These are phyloP conservation scores for Coniferiporia weirii DNA, from an alignment of 1,284 basidiomycete species.

Conservation along the genomic window DNA sequence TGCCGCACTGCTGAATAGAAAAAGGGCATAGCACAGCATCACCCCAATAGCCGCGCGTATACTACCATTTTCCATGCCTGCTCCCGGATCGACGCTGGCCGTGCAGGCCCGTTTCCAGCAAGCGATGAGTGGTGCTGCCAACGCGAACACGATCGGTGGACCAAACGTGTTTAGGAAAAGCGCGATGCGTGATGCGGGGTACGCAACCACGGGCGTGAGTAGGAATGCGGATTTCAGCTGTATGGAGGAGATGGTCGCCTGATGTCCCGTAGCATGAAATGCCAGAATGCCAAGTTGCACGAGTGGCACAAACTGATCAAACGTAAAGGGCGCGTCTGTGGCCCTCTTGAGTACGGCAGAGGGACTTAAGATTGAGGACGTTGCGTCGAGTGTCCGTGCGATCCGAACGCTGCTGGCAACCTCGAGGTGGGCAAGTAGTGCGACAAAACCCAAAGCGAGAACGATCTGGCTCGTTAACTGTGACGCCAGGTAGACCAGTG, in stretches of 20 bases:
- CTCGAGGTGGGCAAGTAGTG: conserved; percentile 70
- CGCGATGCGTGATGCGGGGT: conserved; percentile 75
- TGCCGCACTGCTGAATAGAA: conserved; percentile 68
- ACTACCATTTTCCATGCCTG: conserved; percentile 30
- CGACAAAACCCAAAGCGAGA: conserved; percentile 57
- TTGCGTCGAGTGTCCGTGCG: conserved; percentile 49
- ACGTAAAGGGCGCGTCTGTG: conserved; percentile 37
- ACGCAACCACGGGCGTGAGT: conserved; percentile 60
- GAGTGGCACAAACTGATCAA: conserved; percentile 67
- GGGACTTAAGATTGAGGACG: conserved; percentile 42
- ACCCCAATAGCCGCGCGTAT: conserved; percentile 56
- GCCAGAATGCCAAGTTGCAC: conserved; percentile 70
- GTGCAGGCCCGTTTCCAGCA: conserved; percentile 76
- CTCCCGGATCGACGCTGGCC: conserved; percentile 13
- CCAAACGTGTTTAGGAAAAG: conserved; percentile 82
- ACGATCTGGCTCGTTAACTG: conserved; percentile 83
- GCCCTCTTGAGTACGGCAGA: conserved; percentile 36
- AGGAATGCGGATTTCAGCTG: conserved; percentile 96
- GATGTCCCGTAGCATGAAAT: conserved; percentile 91
- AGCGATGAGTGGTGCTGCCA: conserved; percentile 70
- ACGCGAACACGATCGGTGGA: conserved; percentile 57
- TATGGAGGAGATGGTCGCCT: conserved; percentile 82
- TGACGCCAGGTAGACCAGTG: conserved; percentile 59
- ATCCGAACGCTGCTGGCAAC: conserved; percentile 77
- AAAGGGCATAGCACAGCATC: conserved; percentile 62